Percentiles rank a stretch among this genome's conserved stretches.
Evolutionary conservation across 1,284 basidiomycete genomes (phyloP).

Genomic region (Heterobasidion annosum): DNA sequence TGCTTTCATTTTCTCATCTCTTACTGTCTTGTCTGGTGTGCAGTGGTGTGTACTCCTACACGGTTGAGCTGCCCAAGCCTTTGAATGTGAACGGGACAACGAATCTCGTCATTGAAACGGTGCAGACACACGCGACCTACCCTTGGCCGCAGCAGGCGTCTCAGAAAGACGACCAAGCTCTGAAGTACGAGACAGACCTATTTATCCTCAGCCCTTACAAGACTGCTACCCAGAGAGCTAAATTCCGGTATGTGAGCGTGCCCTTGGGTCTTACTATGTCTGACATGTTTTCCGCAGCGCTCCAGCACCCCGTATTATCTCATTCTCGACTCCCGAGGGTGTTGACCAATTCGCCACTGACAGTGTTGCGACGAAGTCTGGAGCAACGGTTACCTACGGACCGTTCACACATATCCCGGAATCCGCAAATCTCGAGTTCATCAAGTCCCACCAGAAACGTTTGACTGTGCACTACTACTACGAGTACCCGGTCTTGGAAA

Average conservation of each 20-base stretch:
- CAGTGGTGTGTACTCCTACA: conserved; percentile 30
- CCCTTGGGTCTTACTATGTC: neutral
- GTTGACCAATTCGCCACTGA: conserved; percentile 50
- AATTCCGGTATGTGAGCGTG: conserved; percentile 56
- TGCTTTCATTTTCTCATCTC: neutral
- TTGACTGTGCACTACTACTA: conserved; percentile 77
- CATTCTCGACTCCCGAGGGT: conserved; percentile 55
- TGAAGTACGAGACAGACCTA: conserved; percentile 71
- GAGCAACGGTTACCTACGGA: conserved; percentile 80
- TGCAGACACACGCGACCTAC: conserved; percentile 66
- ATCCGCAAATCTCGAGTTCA: conserved; percentile 48
- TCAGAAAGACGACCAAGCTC: conserved; percentile 75
- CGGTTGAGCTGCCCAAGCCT: conserved; percentile 33
- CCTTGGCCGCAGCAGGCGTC: conserved; percentile 69
- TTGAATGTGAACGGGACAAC: conserved; percentile 47
- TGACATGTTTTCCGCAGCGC: conserved; percentile 33
- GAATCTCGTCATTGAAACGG: conserved; percentile 69
- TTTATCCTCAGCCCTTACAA: conserved; percentile 79
- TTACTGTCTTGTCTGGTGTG: neutral
- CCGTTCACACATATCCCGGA: conserved; percentile 72
- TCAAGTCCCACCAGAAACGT: conserved; percentile 51
- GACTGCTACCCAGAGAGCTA: conserved; percentile 77
- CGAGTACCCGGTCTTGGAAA: conserved; percentile 72
- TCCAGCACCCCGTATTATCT: conserved; percentile 57
- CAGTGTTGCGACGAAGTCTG: conserved; percentile 60